Evolutionary conservation across 805 yeast genomes (phyloP), one percentile per base, ranked within the genome.

Genomic region (Wickerhamomyces queroliae): DNA sequence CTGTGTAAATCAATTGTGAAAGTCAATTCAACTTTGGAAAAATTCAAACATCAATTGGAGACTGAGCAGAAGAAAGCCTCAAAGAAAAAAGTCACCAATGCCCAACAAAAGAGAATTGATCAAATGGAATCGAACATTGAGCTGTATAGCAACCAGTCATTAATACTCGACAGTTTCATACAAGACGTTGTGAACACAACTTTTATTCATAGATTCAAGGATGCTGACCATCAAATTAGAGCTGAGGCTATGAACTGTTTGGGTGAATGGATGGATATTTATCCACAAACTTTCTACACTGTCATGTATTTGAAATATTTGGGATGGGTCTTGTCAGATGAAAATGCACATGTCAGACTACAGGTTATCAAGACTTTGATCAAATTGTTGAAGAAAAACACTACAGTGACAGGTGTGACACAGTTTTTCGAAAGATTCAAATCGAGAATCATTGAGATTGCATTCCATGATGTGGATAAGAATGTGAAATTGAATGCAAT

Each of bases 301-400:
- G 79, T 82, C 11, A 66, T 80, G 1, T 86, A 79, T 52, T 67
- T 88, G 46, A 73, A 89, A 45, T 86, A 84, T 58, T 71, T 84
- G 52, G 95, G 95, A 5, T 84, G 95, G 95, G 66, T 86, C 25
- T 63, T 90, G 31, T 79, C 90, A n/a, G 96, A 89, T 53, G 66
- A 76, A 2, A 70, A 74, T 13, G 59, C 72, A 10, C 45, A 55
- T 3, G 95, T 86, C 1, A 70, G 95, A 48, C 55, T 68, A 8
- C 88, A 84, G 48, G 89, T 79, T 2, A 54, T 83, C 20, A 75
- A 69, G 47, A 69, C 72, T 4, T 61, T 89, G 33, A 56, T 66
- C 11, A 77, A 64, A 49, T 59, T 79, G 18, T 76, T 75, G 53
- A 65, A 61, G 37, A 65, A 62, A 21, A 61, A 63, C 19, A 56